Evolutionary conservation across 805 yeast species (phyloP).

Genomic region (Sugiyamaella boreocaroliniensis): DNA sequence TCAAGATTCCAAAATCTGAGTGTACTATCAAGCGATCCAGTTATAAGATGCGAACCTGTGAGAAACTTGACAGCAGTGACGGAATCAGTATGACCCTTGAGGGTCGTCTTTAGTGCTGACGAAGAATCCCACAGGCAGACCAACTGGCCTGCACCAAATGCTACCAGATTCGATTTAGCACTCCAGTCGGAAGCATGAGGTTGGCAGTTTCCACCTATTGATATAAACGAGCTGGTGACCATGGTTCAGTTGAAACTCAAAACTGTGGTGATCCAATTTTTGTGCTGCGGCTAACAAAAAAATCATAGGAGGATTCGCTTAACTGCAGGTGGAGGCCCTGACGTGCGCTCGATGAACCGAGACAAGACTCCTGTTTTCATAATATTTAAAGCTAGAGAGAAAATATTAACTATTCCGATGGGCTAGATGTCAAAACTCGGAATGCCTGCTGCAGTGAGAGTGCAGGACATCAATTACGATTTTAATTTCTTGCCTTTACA

Average conservation of each 20-base stretch:
- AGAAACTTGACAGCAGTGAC: slow-evolving; percentile 64
- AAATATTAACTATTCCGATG: too few relatives aligned
- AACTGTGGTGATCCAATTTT: neutral
- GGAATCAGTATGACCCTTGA: slow-evolving; percentile 33
- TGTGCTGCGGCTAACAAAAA: neutral
- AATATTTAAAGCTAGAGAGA: too few relatives aligned
- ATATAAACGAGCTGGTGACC: slow-evolving; percentile 2
- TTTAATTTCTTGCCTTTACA: neutral
- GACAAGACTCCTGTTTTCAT: too few relatives aligned
- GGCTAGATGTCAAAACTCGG: too few relatives aligned
- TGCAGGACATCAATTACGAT: too few relatives aligned
- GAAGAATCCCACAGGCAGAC: slow-evolving; percentile 22
- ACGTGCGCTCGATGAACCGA: too few relatives aligned
- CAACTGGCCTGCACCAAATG: slow-evolving; percentile 21
- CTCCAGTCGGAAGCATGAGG: slow-evolving; percentile 22
- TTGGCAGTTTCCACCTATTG: slow-evolving; percentile 23
- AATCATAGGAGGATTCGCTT: too few relatives aligned
- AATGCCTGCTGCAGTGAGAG: too few relatives aligned
- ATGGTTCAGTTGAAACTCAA: neutral
- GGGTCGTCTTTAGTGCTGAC: slow-evolving; percentile 4
- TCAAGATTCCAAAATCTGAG: slow-evolving; percentile 52
- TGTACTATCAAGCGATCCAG: slow-evolving; percentile 62
- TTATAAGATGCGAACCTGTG: slow-evolving; percentile 42
- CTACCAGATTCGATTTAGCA: slow-evolving; percentile 10
- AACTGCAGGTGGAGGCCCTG: too few relatives aligned